Conservation (phyloP, 176 grass and related monocot genomes). For the Aegilops speltoides region DNA sequence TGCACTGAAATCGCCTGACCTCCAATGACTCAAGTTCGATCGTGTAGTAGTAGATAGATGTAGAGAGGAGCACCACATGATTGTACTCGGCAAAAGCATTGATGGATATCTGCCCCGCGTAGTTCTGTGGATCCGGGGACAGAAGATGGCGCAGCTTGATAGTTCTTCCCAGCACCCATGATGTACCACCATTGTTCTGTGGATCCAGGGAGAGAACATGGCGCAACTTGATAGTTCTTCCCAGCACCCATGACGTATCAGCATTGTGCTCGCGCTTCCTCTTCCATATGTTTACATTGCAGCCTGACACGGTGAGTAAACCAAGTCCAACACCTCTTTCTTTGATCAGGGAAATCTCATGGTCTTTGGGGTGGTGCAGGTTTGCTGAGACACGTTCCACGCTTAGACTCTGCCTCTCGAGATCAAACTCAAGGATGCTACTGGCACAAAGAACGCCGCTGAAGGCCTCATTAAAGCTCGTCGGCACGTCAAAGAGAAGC, state of each 20-base stretch:
- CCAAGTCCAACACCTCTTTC: background rate
- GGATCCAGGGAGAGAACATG: too few species aligned
- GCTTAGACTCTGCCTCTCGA: background rate
- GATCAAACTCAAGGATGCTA: background rate
- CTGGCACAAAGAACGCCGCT: too few species aligned
- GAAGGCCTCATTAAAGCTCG: too few species aligned
- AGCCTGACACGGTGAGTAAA: background rate
- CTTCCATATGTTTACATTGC: background rate
- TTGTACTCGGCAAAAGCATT: background rate
- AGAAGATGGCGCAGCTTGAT: too few species aligned
- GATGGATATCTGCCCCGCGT: background rate
- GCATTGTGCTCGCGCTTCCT: background rate
- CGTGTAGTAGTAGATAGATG: background rate
- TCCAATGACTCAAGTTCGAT: background rate
- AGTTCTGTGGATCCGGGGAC: too few species aligned
- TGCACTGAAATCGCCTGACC: background rate
- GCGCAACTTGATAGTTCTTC: too few species aligned
- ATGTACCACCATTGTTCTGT: background rate
- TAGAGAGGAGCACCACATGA: background rate
- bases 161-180: too few species aligned
- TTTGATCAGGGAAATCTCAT: background rate
- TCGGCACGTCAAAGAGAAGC: background rate
- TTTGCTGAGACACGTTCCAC: background rate
- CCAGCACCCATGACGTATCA: too few species aligned
- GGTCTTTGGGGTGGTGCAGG: too few species aligned